Evolutionary conservation across 2,329 filamentous ascomycete species (phyloP), one percentile per base, ranked within the genome.

Genomic region (Cercospora janseana): DNA sequence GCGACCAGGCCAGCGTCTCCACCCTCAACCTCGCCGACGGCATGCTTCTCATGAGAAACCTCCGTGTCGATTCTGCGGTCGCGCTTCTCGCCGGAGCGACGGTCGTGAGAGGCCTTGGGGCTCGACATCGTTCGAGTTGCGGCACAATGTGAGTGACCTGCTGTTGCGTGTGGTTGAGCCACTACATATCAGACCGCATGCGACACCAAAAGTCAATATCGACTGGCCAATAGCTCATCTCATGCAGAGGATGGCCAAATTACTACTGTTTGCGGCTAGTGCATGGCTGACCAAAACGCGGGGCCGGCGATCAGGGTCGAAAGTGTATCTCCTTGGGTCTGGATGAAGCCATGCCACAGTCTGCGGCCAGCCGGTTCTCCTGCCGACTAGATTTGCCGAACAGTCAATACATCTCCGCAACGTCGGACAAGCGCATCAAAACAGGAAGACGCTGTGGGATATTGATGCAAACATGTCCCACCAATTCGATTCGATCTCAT

Each of bases 401-500:
- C n/a, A n/a, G n/a, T n/a, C n/a, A n/a, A n/a, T n/a, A n/a, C n/a
- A n/a, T n/a, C n/a, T n/a, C n/a, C n/a, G n/a, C n/a, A n/a, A n/a
- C n/a, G n/a, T n/a, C n/a, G n/a, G n/a, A n/a, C n/a, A n/a, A n/a
- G n/a, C n/a, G n/a, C 21, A 21, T 38, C 35, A 38, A 21, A 46
- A 52, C n/a, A 52, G 16, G 37, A 52, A 52, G 7, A 42, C 43
- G n/a, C 18, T 52, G 21, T 34, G 40, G 18, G 49, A 46, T 16
- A 52, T 21, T 10, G 49, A 34, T 7, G 16, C 23, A 18, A 48
- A 52, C 49, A 52, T 52, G 16, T 42, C 29, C 49, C 49, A 52
- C 43, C 49, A 52, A 21, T 28, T 28, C 32, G 21, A 41, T 10
- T 52, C 20, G 29, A 41, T 28, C 26, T 43, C 15, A n/a, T 21